Evolutionary conservation across 108 stramenopile species (phyloP).

Genomic region (Nitzschia sp.): DNA sequence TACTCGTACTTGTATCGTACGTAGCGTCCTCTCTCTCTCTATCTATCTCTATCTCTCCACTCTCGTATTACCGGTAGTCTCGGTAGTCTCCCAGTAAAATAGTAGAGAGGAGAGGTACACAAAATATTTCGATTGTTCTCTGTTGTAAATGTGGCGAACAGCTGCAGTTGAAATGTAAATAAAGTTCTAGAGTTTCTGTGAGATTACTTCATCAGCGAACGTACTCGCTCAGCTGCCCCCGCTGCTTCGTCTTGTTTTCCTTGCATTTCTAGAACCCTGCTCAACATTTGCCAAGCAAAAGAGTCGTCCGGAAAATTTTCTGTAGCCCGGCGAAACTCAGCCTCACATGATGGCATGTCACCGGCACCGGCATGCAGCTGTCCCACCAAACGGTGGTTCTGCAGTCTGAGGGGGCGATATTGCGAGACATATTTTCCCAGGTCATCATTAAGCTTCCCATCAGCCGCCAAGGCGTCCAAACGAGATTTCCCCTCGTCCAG

Average conservation of each 20-base stretch:
- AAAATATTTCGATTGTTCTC: too few relatives aligned
- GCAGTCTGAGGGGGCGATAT: constrained; percentile 41
- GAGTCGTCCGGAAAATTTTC: constrained; percentile 43
- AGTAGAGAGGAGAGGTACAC: too few relatives aligned
- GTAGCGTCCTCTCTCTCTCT: too few relatives aligned
- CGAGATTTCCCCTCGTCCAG: constrained; percentile 44
- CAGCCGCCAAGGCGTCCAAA: constrained; percentile 26
- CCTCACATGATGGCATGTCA: constrained; percentile 46
- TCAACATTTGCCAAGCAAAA: constrained; percentile 46
- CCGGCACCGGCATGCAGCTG: constrained; percentile 44
- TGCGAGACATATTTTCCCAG: constrained; percentile 29
- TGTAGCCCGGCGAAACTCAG: constrained; percentile 43
- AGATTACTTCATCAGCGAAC: neutral
- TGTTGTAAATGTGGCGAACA: too few relatives aligned
- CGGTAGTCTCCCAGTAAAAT: too few relatives aligned
- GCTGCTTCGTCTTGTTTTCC: constrained; percentile 45
- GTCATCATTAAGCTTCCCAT: constrained; percentile 20
- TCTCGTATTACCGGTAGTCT: too few relatives aligned
- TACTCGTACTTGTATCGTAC: too few relatives aligned
- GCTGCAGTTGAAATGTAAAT: too few relatives aligned
- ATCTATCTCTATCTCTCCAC: too few relatives aligned
- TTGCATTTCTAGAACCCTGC: constrained; percentile 49
- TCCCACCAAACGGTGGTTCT: constrained; percentile 42
- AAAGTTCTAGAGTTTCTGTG: too few relatives aligned
- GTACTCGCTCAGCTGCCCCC: constrained; percentile 8